Evolutionary conservation across 2,329 filamentous ascomycete genomes (phyloP).

Genomic region (Apiospora pterosperma): DNA sequence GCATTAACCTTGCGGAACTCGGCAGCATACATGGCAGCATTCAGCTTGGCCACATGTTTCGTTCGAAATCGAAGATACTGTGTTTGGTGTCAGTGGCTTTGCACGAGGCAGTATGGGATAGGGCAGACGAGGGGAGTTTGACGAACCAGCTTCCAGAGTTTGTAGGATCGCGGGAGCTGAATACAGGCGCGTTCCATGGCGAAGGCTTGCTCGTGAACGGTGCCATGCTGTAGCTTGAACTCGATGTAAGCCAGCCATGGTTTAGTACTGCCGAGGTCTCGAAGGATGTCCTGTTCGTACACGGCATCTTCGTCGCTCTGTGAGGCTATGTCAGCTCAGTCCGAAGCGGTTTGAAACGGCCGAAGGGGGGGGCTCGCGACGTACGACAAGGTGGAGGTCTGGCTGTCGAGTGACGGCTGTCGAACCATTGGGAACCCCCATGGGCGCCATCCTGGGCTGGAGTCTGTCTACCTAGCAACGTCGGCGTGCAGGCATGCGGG

Average conservation of each 20-base stretch:
- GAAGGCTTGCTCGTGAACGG: conserved; percentile 77
- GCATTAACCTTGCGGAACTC: conserved; percentile 94
- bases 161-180: conserved; percentile 91
- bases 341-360: neutral
- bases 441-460: conserved; percentile 22
- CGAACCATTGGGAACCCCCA: conserved; percentile 27
- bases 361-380: conserved; percentile 17
- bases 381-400: conserved; percentile 48
- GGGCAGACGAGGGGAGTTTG: neutral
- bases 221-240: conserved; percentile 86
- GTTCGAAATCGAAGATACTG: conserved; percentile 83
- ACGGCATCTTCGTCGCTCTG: conserved; percentile 84
- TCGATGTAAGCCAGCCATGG: conserved; percentile 95
- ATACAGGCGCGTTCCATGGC: conserved; percentile 88
- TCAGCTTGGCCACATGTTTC: conserved; percentile 77
- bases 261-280: conserved; percentile 80
- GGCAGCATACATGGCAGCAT: conserved; percentile 71
- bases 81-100: neutral
- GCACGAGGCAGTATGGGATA: neutral
- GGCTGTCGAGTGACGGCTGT: conserved; percentile 31
- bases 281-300: conserved; percentile 93
- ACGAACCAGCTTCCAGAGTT: conserved; percentile 90
- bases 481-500: neutral
- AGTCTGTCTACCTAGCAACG: neutral
- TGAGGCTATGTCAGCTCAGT: conserved; percentile 23